Conservation (phyloP, 805 yeast species). For the Candida silvicultrix region DNA sequence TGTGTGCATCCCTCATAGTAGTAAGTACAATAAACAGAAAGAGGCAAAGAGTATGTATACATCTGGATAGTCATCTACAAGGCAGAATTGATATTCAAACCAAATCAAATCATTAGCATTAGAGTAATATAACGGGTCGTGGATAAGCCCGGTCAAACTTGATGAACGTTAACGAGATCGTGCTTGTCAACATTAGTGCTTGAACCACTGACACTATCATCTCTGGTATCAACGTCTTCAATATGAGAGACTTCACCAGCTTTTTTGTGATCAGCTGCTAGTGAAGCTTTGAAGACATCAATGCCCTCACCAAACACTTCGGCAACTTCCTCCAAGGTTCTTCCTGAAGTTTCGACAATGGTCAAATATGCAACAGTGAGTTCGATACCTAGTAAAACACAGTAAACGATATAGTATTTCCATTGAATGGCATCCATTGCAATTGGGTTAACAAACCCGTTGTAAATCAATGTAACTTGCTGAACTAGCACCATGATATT, state of each 20-base stretch:
- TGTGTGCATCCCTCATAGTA: too few species aligned
- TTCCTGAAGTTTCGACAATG: constrained; percentile 29
- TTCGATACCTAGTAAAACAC: constrained; percentile 24
- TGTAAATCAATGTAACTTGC: constrained; percentile 21
- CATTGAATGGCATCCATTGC: constrained; percentile 29
- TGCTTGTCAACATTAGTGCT: not conserved
- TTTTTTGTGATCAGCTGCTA: not conserved
- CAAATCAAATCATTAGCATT: too few species aligned
- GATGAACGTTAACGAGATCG: not conserved
- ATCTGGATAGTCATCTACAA: too few species aligned
- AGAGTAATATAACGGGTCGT: too few species aligned
- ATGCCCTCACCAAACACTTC: constrained; percentile 21
- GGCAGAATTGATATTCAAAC: too few species aligned
- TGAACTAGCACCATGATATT: constrained; percentile 17
- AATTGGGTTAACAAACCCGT: constrained; percentile 29
- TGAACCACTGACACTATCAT: not conserved
- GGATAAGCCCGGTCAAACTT: not conserved
- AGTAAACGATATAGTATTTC: constrained; percentile 29
- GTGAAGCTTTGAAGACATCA: not conserved
- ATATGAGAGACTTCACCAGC: not conserved
- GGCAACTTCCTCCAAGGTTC: constrained; percentile 29
- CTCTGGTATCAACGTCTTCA: not conserved
- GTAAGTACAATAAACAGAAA: too few species aligned
- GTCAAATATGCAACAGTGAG: constrained; percentile 21
- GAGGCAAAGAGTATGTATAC: too few species aligned